Evolutionary conservation across 208 protist species (phyloP).

Genomic region (Porcisia hertigi): DNA sequence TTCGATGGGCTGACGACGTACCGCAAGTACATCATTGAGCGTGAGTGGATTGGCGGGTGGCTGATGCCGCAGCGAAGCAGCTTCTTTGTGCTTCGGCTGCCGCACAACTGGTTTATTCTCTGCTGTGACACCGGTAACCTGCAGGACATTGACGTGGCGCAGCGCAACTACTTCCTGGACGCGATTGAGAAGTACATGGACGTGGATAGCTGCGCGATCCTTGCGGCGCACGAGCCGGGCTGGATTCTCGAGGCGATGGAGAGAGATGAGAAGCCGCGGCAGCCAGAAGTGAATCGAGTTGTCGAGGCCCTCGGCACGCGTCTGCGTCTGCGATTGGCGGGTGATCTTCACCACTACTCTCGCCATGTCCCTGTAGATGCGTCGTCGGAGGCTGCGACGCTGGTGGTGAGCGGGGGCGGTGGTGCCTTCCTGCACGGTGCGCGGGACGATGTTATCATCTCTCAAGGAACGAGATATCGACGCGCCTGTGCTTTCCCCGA

Average conservation of each 20-base stretch:
- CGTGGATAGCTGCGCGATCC: constrained; percentile 69
- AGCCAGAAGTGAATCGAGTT: constrained; percentile 62
- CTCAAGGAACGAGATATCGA: constrained; percentile 64
- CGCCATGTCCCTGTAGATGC: constrained; percentile 61
- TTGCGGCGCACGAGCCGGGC: constrained; percentile 68
- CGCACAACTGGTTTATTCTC: constrained; percentile 86
- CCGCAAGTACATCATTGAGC: constrained; percentile 75
- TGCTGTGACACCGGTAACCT: constrained; percentile 77
- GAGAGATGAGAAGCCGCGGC: constrained; percentile 31
- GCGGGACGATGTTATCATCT: constrained; percentile 51
- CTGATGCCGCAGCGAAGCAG: constrained; percentile 84
- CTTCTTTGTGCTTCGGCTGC: constrained; percentile 81
- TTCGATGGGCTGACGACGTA: constrained; percentile 85
- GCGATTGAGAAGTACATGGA: constrained; percentile 75
- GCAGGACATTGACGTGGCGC: constrained; percentile 77
- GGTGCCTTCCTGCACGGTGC: constrained; percentile 85
- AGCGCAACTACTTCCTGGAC: constrained; percentile 85
- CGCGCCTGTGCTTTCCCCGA: constrained; percentile 61
- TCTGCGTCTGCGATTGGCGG: constrained; percentile 62
- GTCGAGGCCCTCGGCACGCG: constrained; percentile 62
- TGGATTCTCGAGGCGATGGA: constrained; percentile 78
- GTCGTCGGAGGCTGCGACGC: constrained; percentile 55
- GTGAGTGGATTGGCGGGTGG: constrained; percentile 82
- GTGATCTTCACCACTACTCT: constrained; percentile 91
- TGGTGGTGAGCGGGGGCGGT: constrained; percentile 84